Base-by-base conservation (phyloP, 2,329 filamentous ascomycete genomes). In the Fusarium tupiense region DNA sequence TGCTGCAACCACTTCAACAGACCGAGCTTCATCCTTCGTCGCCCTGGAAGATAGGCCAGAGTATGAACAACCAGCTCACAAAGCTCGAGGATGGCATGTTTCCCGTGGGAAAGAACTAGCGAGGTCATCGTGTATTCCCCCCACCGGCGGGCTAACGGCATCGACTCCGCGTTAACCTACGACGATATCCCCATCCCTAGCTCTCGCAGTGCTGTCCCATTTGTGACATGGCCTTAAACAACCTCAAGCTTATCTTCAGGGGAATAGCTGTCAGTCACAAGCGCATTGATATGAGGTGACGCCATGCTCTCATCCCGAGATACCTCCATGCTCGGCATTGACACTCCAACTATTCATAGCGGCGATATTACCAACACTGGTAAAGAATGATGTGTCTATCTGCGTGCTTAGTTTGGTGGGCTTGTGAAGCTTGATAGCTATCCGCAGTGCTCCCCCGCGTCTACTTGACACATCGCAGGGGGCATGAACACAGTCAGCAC, bases 301-400 rank as follows among this genome's bases (percentile, higher is more conserved):
- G 78, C 77, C 22, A 73, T 66, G 24, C 71, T 77, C 40, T 77
- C 66, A n/a, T 77, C 70, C 22, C 74, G 60, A 57, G 77, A 66
- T 9, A 64, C 31, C n/a, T 62, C 67, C 38, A 79, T 60, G 13
- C 20, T 80, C 64, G 24, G 77, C 65, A 22, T 73, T 69, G 20
- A 77, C 47, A 82, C 80, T 24, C 78, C 76, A 16, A 82, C 76
- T 49, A 20, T 84, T 81, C 1, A 86, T 88, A 33, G 83, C 81
- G 0, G 90, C 91, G 29, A 92, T 80, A 2, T 89, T 92, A 2
- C 91, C 90, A 1, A 90, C 92, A 81, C 92, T 92, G 83, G 92
- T 89, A 68, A 92, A 90, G 2, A 92, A 84, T 6, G 91, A 83
- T 72, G 90, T 86, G 0, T 86, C 88, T 6, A 85, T 82, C 61